These are phyloP conservation scores for Lotus japonicus DNA, from an alignment of 306 rosid species.

Conservation along the genomic window DNA sequence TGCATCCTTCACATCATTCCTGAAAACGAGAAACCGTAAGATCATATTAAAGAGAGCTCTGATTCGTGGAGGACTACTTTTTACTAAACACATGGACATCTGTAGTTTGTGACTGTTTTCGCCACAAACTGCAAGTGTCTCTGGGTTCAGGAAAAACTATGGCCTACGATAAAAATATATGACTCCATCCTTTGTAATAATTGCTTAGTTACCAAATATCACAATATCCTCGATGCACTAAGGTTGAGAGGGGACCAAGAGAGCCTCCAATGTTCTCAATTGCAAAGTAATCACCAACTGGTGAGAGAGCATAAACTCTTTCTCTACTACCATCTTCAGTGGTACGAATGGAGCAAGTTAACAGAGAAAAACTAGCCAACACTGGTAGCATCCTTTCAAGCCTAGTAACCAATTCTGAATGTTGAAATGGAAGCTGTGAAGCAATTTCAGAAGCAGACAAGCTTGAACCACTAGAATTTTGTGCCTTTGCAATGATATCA, in stretches of 20 bases:
- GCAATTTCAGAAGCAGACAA: conserved; percentile 20
- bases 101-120: too few relatives aligned
- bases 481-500: conserved; percentile 20
- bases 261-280: not conserved
- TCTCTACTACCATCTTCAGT: conserved; percentile 13
- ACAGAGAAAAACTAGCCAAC: conserved; percentile 3
- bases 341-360: conserved; percentile 10
- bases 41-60: too few relatives aligned
- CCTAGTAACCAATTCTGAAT: not conserved
- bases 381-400: conserved; percentile 9
- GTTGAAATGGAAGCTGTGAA: conserved; percentile 8
- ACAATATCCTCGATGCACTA: not conserved
- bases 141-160: too few relatives aligned
- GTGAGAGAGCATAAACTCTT: conserved; percentile 3
- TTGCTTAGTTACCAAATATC: conserved; percentile 6
- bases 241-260: not conserved
- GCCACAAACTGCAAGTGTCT: too few relatives aligned
- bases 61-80: too few relatives aligned
- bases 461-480: not conserved
- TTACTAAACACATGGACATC: too few relatives aligned
- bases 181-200: too few relatives aligned
- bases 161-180: not conserved
- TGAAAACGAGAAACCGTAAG: not conserved
- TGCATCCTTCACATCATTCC: conserved; percentile 15
- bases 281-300: not conserved